Conservation (phyloP, 768 basidiomycete genomes). For the Panaeolus cyanescens region DNA sequence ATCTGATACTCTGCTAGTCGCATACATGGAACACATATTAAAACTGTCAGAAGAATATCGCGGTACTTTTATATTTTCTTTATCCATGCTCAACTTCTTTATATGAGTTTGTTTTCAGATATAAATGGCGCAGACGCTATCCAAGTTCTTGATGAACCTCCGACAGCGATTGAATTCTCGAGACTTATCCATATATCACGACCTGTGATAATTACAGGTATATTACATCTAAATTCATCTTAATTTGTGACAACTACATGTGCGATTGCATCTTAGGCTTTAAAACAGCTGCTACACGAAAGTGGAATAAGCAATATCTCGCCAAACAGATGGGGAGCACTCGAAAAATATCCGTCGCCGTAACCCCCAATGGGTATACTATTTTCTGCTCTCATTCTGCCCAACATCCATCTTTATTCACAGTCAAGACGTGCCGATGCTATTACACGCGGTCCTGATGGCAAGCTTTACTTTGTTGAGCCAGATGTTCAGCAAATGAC, state of each 20-base stretch:
- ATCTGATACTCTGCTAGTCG: not conserved
- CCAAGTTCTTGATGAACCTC: constrained; percentile 52
- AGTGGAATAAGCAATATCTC: constrained; percentile 74
- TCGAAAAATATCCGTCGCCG: constrained; percentile 64
- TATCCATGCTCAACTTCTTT: not conserved
- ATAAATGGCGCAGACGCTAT: constrained; percentile 54
- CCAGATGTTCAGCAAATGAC: constrained; percentile 72
- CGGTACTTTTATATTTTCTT: constrained; percentile 25
- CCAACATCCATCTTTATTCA: not conserved
- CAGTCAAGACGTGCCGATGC: constrained; percentile 72
- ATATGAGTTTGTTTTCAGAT: constrained; percentile 34
- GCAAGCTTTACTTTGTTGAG: constrained; percentile 71
- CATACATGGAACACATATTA: not conserved
- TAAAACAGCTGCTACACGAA: constrained; percentile 43
- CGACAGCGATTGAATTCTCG: constrained; percentile 70
- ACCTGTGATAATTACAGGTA: constrained; percentile 76
- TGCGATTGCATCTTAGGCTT: constrained; percentile 40
- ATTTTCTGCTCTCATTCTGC: not conserved
- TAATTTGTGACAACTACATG: constrained; percentile 1
- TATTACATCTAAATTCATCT: not conserved
- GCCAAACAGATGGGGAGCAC: constrained; percentile 49
- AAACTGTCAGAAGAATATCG: constrained; percentile 43
- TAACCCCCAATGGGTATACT: constrained; percentile 82
- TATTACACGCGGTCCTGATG: constrained; percentile 54
- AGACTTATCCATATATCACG: constrained; percentile 67